Conservation (phyloP, 1,284 basidiomycete genomes). For the Ceratobasidium sp. region DNA sequence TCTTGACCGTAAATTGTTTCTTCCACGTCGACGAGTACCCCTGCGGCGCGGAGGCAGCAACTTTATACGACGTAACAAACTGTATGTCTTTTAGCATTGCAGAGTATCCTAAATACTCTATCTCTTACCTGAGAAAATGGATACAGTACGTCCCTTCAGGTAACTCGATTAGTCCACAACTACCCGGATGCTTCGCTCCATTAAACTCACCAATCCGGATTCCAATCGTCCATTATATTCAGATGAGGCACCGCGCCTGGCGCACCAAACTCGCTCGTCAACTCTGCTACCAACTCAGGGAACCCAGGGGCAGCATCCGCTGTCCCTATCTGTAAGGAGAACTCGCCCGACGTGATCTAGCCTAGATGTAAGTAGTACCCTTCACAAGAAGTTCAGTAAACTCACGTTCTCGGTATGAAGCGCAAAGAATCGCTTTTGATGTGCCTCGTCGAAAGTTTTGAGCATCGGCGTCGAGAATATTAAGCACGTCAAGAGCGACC, state of each 20-base stretch:
- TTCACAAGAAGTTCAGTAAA: conserved; percentile 44
- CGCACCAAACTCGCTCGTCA: conserved; percentile 70
- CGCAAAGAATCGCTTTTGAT: conserved; percentile 89
- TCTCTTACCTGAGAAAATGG: conserved; percentile 82
- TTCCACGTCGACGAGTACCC: conserved; percentile 66
- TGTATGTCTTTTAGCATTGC: conserved; percentile 52
- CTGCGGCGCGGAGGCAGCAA: conserved; percentile 66
- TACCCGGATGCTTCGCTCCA: background rate
- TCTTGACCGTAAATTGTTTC: conserved; percentile 67
- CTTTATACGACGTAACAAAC: conserved; percentile 82
- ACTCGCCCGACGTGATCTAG: conserved; percentile 77
- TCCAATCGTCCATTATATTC: conserved; percentile 61
- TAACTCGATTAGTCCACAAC: conserved; percentile 42
- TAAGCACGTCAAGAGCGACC: conserved; percentile 64
- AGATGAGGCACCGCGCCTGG: conserved; percentile 55
- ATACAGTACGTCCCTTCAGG: conserved; percentile 88
- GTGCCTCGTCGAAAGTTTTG: conserved; percentile 80
- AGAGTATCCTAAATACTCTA: conserved; percentile 24
- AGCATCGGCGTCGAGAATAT: conserved; percentile 69
- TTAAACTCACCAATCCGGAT: conserved; percentile 49
- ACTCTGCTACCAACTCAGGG: conserved; percentile 66
- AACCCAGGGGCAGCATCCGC: conserved; percentile 88
- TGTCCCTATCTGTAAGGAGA: conserved; percentile 82
- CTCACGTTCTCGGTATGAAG: conserved; percentile 89
- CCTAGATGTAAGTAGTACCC: conserved; percentile 13